Evolutionary conservation across 164 flowering plant genomes (phyloP).

Genomic region (Vitis riparia): DNA sequence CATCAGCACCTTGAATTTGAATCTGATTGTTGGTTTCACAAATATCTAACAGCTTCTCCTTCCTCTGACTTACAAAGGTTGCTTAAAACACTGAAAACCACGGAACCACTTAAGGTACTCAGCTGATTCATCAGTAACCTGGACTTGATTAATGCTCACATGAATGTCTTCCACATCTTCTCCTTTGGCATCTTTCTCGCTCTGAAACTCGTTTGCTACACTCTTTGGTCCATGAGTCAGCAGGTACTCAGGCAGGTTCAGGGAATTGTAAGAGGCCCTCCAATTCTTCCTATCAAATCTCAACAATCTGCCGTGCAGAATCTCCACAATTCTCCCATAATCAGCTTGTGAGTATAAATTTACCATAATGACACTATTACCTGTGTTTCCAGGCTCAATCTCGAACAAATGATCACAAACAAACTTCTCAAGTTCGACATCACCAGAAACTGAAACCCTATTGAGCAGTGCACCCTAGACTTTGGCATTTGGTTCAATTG

Average conservation of each 20-base stretch:
- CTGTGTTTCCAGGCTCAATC: slow-evolving; percentile 75
- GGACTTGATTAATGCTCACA: slow-evolving; percentile 19
- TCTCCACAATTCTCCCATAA: slow-evolving; percentile 31
- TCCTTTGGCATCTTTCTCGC: slow-evolving; percentile 13
- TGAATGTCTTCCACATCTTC: slow-evolving; percentile 21
- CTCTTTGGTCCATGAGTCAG: slow-evolving; percentile 41
- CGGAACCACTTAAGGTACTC: too few relatives aligned
- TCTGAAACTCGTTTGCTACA: slow-evolving; percentile 31
- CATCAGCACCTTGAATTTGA: slow-evolving; percentile 10
- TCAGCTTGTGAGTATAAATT: slow-evolving; percentile 61
- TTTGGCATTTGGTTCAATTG: slow-evolving; percentile 67
- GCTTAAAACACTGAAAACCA: too few relatives aligned
- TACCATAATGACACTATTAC: slow-evolving; percentile 69
- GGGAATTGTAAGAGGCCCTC: slow-evolving; percentile 29
- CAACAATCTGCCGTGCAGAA: slow-evolving; percentile 28
- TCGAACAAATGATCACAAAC: slow-evolving; percentile 53
- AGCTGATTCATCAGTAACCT: slow-evolving; percentile 13
- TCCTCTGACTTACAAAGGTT: slow-evolving; percentile 9
- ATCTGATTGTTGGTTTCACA: not conserved
- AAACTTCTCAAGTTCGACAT: slow-evolving; percentile 66
- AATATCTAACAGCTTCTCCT: slow-evolving; percentile 9
- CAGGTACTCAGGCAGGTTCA: slow-evolving; percentile 29
- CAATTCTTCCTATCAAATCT: slow-evolving; percentile 29
- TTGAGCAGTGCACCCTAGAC: slow-evolving; percentile 82
- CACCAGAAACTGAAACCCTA: slow-evolving; percentile 65